Evolutionary conservation across 78 protist genomes (phyloP).

Genomic region (Dictyostelium intermedium): DNA sequence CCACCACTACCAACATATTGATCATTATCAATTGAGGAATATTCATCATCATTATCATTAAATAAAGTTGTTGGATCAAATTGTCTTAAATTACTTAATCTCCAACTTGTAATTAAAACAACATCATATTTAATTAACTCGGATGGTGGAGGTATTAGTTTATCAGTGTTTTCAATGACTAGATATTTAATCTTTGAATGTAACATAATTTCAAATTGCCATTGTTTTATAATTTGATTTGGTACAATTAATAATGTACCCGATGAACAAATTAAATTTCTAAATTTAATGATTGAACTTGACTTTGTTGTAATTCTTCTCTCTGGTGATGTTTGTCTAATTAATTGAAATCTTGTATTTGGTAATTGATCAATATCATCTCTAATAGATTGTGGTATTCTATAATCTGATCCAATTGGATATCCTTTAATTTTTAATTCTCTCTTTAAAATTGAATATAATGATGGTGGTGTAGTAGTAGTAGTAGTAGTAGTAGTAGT

Average conservation of each 20-base stretch:
- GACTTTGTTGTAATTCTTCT: neutral
- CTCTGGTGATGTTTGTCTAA: neutral
- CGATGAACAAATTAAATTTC: neutral
- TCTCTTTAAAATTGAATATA: neutral
- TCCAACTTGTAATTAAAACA: constrained; percentile 8
- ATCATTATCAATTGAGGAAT: neutral
- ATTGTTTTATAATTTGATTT: constrained; percentile 16
- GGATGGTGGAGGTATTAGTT: neutral
- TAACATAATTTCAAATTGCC: constrained; percentile 13
- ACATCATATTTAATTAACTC: constrained; percentile 20
- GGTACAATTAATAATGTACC: constrained; percentile 48
- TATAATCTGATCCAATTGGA: neutral
- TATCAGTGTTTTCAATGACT: neutral
- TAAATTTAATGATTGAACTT: neutral
- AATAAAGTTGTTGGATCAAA: neutral
- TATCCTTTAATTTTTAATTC: neutral
- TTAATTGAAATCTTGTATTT: neutral
- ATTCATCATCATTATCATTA: neutral
- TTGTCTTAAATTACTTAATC: neutral
- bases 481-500: neutral
- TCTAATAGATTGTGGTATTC: neutral
- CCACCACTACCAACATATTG: neutral
- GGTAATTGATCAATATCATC: constrained; percentile 11
- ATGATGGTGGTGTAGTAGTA: neutral
- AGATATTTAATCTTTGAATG: constrained; percentile 7